Base-by-base conservation (phyloP, 768 basidiomycete genomes). In the Trametes gibbosa region DNA sequence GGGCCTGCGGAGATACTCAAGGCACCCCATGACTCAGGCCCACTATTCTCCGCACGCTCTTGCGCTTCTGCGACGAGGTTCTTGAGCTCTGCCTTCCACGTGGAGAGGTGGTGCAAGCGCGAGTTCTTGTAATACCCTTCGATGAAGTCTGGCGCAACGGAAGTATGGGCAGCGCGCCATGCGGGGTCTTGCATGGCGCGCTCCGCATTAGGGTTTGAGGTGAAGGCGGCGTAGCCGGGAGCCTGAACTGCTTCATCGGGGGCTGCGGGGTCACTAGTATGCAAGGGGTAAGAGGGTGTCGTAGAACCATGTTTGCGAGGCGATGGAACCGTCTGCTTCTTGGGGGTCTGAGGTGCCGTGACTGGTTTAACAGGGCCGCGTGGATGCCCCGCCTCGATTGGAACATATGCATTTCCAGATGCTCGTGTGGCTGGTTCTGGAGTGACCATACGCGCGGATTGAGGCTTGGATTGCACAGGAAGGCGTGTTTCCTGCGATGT, bases 11-110 rank as follows among this genome's bases (percentile, higher is more conserved):
- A 53, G 34, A 13, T 40, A 12, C 35, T 35, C 27, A 3, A 50
- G 50, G 48, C 43, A 21, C 43, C 9, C 53, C 61, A 58, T 17
- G 42, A 45, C 7, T 51, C 57, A 7, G 62, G 40, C 3, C 63
- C 63, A 0, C 70, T 74, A 14, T 65, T 70, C 68, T 92, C 89
- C 0, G 83, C 84, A 9, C 81, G 81, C 62, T 86, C 85, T 66
- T 92, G 90, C 0, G 95, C 92, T 67, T 90, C 83, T 17, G 83
- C 79, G 0, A 97, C 90, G 9, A 97, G 80, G 16, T 78, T 76
- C 66, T 86, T 87, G 39, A 98, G 79, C 67, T 98, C 95, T 0
- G 90, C 82, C 72, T 98, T 99, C 92, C 92, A 96, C 2, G 85
- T 88, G 5, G 90, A 86, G 12, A 99, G 73, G 67, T 95, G 89